Percentiles rank a stretch among this genome's conserved stretches.
Conservation (phyloP, 441 rosid genomes). For the Gossypium gossypioides region DNA sequence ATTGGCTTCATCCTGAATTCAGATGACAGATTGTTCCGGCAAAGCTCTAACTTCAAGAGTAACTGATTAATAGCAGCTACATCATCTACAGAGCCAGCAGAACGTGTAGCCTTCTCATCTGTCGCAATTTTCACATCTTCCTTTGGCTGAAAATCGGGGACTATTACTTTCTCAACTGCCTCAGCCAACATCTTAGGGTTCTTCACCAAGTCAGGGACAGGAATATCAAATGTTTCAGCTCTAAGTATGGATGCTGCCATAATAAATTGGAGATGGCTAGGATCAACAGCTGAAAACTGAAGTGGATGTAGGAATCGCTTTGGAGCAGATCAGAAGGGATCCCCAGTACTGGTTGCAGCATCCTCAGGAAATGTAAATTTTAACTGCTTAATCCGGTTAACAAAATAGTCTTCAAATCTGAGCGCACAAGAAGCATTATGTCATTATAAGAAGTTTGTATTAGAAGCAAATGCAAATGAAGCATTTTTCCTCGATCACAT, state of each 20-base stretch:
- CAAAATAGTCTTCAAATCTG: slow-evolving; percentile 90
- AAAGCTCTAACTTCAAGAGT: slow-evolving; percentile 42
- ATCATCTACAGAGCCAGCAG: slow-evolving; percentile 68
- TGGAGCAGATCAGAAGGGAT: too few species aligned
- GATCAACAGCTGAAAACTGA: slow-evolving; percentile 38
- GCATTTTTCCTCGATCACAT: not conserved
- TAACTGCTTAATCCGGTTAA: slow-evolving; percentile 75
- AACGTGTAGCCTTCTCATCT: slow-evolving; percentile 74
- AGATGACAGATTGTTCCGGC: slow-evolving; percentile 40
- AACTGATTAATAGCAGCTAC: slow-evolving; percentile 57
- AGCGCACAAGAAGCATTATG: not conserved
- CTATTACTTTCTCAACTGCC: slow-evolving; percentile 63
- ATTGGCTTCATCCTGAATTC: slow-evolving; percentile 81
- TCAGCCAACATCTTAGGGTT: slow-evolving; percentile 45
- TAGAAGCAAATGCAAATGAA: not conserved
- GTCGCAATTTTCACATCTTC: slow-evolving; percentile 68
- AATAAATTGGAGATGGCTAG: slow-evolving; percentile 55
- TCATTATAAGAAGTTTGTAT: not conserved
- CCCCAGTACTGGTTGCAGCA: slow-evolving; percentile 22
- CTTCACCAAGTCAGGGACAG: slow-evolving; percentile 70
- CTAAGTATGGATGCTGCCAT: slow-evolving; percentile 53
- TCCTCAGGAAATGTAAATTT: slow-evolving; percentile 85
- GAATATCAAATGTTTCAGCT: slow-evolving; percentile 35
- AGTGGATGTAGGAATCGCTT: too few species aligned
- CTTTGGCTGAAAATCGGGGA: slow-evolving; percentile 81